A percentile compares a stretch with the other conserved stretches of the same genome.
These are phyloP conservation scores for Tricholoma terreum DNA, from an alignment of 768 basidiomycete species.

Conservation along the genomic window DNA sequence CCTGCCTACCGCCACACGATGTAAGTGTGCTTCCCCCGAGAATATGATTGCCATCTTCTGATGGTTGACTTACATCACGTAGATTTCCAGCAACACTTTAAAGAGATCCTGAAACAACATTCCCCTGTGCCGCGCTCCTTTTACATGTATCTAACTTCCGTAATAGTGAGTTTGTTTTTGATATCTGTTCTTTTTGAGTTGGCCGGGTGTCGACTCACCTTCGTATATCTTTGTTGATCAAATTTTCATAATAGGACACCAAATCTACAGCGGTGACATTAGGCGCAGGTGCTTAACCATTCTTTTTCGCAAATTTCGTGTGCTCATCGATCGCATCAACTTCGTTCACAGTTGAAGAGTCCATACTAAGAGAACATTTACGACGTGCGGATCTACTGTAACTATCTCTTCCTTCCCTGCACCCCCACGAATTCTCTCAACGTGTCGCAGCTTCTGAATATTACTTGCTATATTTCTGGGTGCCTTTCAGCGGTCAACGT, in stretches of 20 bases:
- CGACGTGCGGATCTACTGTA: conserved; percentile 68
- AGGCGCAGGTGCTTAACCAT: conserved; percentile 45
- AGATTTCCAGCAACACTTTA: conserved; percentile 84
- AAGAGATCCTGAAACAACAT: conserved; percentile 60
- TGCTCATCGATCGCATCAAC: neutral
- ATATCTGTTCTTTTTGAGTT: neutral
- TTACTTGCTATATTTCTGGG: neutral
- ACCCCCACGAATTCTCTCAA: neutral
- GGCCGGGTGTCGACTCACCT: neutral
- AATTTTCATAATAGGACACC: conserved; percentile 54
- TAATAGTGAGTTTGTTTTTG: conserved; percentile 53
- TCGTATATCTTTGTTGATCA: conserved; percentile 2
- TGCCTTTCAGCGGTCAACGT: neutral
- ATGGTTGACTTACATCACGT: conserved; percentile 3
- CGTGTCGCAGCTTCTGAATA: conserved; percentile 3
- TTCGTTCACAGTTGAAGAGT: conserved; percentile 55
- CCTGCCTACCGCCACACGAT: conserved; percentile 62
- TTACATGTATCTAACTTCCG: conserved; percentile 72
- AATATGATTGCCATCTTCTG: neutral
- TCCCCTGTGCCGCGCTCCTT: conserved; percentile 67
- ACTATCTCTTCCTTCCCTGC: conserved; percentile 16
- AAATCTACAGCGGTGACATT: conserved; percentile 71
- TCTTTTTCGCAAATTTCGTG: conserved; percentile 3
- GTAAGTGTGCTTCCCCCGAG: conserved; percentile 37
- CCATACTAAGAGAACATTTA: conserved; percentile 68